Evolutionary conservation across 129 eudicot species (phyloP), one percentile per base, ranked within the genome.

Genomic region (Silybum marianum): DNA sequence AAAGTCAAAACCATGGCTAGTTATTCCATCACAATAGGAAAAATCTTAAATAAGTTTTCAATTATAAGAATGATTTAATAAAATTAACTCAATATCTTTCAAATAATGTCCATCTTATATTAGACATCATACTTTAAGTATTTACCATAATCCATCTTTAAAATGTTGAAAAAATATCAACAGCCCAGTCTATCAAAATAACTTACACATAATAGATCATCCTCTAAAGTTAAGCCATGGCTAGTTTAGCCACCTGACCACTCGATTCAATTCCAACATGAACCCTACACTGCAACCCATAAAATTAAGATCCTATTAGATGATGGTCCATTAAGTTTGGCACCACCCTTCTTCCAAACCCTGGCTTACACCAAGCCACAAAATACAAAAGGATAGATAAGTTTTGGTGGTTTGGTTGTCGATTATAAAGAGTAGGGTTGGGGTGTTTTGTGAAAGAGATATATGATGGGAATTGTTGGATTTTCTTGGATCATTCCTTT

Each of bases 401-500:
- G 72, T 76, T 83, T 54, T 60, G 71, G 78, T 58, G 58, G 72
- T 65, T 69, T 51, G 82, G 70, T 38, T 76, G 86, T 76, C 38
- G 46, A 38, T 54, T 83, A 76, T 83, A 36, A 54, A 77, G 82
- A 77, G 86, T 76, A 71, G 82, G 86, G 86, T 77, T 76, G 82
- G 30, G 24, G 13, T 71, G 68, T 76, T 22, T 22, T 70, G 40
- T 65, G 82, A 83, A 83, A 76, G 77, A 51, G 82, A 83, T 76
- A 66, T 51, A 60, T 83, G 82, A 83, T 83, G 86, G 78, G 73
- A 70, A 76, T 76, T 71, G 78, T 76, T 76, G 86, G 82, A 58
- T 76, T 76, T 76, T 6, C 78, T 83, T 83, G 86, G 38, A 76
- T 83, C 82, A 83, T 77, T 83, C 78, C 77, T 76, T 83, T 70